Percentiles rank a stretch among this genome's conserved stretches.
phyloP scores from a whole-genome alignment of 805 yeast genomes.

The Yamadazyma endophytica region DNA sequence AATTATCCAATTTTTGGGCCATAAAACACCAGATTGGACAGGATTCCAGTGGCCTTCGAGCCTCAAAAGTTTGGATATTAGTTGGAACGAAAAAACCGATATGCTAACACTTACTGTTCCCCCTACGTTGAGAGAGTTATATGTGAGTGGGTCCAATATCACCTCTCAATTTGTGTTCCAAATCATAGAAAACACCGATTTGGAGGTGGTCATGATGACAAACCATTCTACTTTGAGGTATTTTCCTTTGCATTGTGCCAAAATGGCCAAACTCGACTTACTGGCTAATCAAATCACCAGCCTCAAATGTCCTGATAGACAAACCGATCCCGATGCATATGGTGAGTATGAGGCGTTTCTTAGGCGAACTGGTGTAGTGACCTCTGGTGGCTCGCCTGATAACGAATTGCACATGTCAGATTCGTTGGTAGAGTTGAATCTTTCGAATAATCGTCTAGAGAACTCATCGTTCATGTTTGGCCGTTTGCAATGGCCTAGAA shows the following conservation, averaged over 20 bases:
- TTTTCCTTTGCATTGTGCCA: too few relatives aligned
- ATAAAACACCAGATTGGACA: constrained; percentile 26
- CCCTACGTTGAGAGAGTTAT: constrained; percentile 19
- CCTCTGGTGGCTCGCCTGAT: not conserved
- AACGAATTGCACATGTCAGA: too few relatives aligned
- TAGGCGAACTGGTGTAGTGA: not conserved
- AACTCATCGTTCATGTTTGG: constrained; percentile 1
- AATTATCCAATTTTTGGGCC: constrained; percentile 31
- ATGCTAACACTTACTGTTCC: constrained; percentile 22
- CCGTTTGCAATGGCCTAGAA: constrained; percentile 7
- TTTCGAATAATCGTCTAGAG: not conserved
- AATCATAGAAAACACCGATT: too few relatives aligned
- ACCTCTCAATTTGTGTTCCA: constrained; percentile 7
- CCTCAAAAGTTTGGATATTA: constrained; percentile 27
- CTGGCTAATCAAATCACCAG: constrained; percentile 18
- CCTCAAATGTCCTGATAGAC: too few relatives aligned
- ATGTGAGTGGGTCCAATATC: constrained; percentile 27
- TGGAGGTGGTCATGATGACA: constrained; percentile 30
- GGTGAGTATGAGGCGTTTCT: too few relatives aligned
- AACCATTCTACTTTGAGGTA: constrained; percentile 22
- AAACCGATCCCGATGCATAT: too few relatives aligned
- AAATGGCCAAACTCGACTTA: constrained; percentile 28
- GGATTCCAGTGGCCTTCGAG: constrained; percentile 20
- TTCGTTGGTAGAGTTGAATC: constrained; percentile 2
- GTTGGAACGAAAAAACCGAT: constrained; percentile 27